A percentile compares a stretch with the other conserved stretches of the same genome.
Conservation (phyloP, 1,284 basidiomycete species). For the Lentinula novae-zelandiae region DNA sequence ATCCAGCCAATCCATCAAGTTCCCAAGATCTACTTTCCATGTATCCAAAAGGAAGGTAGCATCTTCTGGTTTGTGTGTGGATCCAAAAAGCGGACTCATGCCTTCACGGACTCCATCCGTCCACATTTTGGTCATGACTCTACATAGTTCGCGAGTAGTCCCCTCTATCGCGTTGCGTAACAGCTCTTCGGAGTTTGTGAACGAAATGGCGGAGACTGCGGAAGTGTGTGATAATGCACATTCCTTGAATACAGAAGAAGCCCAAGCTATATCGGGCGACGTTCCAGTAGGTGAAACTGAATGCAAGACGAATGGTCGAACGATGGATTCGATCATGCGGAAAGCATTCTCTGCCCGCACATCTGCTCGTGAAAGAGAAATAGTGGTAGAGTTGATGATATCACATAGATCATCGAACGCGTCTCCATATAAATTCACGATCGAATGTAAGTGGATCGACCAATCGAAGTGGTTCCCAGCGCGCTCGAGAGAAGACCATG, state of each 20-base stretch:
- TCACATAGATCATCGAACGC: slow-evolving; percentile 29
- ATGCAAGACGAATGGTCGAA: slow-evolving; percentile 31
- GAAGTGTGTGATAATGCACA: slow-evolving; percentile 34
- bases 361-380: not conserved
- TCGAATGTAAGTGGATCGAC: slow-evolving; percentile 33
- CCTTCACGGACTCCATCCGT: slow-evolving; percentile 30
- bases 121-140: slow-evolving; percentile 42
- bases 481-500: slow-evolving; percentile 12
- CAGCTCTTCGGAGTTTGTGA: slow-evolving; percentile 30
- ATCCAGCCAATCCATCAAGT: slow-evolving; percentile 37
- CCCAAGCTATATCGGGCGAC: slow-evolving; percentile 23
- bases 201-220: slow-evolving; percentile 16
- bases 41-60: slow-evolving; percentile 10
- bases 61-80: too few species aligned
- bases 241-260: slow-evolving; percentile 25
- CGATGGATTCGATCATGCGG: slow-evolving; percentile 28
- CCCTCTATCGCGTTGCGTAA: slow-evolving; percentile 31
- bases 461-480: slow-evolving; percentile 31
- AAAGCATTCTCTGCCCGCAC: not conserved
- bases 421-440: slow-evolving; percentile 38
- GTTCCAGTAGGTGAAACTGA: slow-evolving; percentile 9
- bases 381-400: not conserved
- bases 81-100: slow-evolving; percentile 18
- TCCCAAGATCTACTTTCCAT: slow-evolving; percentile 24
- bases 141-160: slow-evolving; percentile 41